A percentile compares a stretch with the other conserved stretches of the same genome.
These are phyloP conservation scores for Coccinonectria pachysandricola DNA, from an alignment of 2,329 filamentous ascomycete species.

Conservation along the genomic window DNA sequence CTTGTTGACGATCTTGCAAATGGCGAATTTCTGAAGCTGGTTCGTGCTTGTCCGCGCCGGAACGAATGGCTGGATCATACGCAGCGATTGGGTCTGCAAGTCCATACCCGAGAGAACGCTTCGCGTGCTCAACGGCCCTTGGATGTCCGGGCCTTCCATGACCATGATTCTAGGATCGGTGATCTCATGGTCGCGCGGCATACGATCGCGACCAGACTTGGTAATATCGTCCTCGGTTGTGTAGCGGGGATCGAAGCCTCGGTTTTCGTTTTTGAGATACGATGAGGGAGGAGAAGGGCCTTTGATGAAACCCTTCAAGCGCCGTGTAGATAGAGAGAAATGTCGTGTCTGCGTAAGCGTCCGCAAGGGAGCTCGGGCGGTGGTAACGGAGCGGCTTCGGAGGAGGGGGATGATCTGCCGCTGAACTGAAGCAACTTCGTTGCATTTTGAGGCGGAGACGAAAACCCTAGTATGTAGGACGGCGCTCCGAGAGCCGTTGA, in stretches of 20 bases:
- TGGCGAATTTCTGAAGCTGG: slow-evolving; percentile 31
- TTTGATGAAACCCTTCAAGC: slow-evolving; percentile 3
- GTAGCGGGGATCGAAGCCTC: slow-evolving; percentile 24
- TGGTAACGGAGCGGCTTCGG: slow-evolving; percentile 4
- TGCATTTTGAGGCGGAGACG: slow-evolving; percentile 25
- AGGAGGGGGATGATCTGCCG: slow-evolving; percentile 12
- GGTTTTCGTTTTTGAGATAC: slow-evolving; percentile 10
- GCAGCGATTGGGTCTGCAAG: slow-evolving; percentile 25
- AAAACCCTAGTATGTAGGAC: slow-evolving; percentile 40
- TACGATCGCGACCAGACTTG: slow-evolving; percentile 25
- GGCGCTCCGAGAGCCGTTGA: slow-evolving; percentile 34
- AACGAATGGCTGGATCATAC: slow-evolving; percentile 30
- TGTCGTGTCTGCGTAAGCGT: slow-evolving; percentile 8
- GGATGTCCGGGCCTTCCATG: slow-evolving; percentile 28
- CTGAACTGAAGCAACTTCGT: slow-evolving; percentile 14
- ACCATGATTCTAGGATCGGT: slow-evolving; percentile 31
- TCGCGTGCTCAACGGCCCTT: slow-evolving; percentile 27
- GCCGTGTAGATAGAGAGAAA: slow-evolving; percentile 6
- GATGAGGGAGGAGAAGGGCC: slow-evolving; percentile 1
- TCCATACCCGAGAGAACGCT: slow-evolving; percentile 32
- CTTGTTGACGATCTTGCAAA: slow-evolving; percentile 63
- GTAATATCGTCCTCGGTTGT: slow-evolving; percentile 24
- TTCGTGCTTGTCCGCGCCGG: slow-evolving; percentile 18
- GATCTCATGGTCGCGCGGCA: slow-evolving; percentile 36
- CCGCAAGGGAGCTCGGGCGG: slow-evolving; percentile 1